Evolutionary conservation across 495 filamentous ascomycete genomes (phyloP).

Genomic region (Hypoxylon intermedium): DNA sequence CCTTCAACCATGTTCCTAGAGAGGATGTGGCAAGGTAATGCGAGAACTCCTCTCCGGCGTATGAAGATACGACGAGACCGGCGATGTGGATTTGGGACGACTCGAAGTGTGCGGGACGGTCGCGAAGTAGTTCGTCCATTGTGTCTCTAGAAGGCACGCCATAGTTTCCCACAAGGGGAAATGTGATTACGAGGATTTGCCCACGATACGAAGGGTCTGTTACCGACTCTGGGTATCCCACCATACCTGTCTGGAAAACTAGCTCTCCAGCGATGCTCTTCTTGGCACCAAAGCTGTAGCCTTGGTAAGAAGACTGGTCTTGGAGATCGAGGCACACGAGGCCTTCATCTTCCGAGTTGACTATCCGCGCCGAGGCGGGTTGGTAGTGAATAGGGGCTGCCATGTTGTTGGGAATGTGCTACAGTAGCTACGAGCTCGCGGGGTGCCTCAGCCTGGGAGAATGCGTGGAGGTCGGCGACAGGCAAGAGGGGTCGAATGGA

Average conservation of each 20-base stretch:
- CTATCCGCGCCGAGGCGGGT: constrained; percentile 62
- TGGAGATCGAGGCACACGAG: constrained; percentile 85
- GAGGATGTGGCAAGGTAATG: constrained; percentile 91
- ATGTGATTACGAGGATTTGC: constrained; percentile 90
- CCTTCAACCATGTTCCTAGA: constrained; percentile 91
- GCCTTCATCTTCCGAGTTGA: constrained; percentile 57
- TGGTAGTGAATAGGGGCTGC: constrained; percentile 57
- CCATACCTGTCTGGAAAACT: constrained; percentile 99
- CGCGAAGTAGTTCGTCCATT: constrained; percentile 78
- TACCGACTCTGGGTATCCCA: constrained; percentile 95
- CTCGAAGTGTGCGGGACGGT: constrained; percentile 91
- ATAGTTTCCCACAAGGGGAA: constrained; percentile 92
- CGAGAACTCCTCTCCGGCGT: constrained; percentile 91
- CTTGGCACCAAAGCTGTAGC: constrained; percentile 91
- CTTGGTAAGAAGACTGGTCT: constrained; percentile 86
- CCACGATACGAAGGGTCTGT: constrained; percentile 93
- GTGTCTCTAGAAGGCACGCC: constrained; percentile 87
- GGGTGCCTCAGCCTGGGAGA: constrained; percentile 1
- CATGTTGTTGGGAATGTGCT: constrained; percentile 25
- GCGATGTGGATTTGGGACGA: constrained; percentile 89
- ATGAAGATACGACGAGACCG: constrained; percentile 86
- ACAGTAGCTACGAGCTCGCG: constrained; percentile 1
- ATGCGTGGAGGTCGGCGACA: background rate
- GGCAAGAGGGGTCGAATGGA: constrained; percentile 15
- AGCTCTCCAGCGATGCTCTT: constrained; percentile 94